Percentiles rank a stretch among this genome's conserved stretches.
These are phyloP conservation scores for Trichoderma pleuroti DNA, from an alignment of 2,329 filamentous ascomycete species.

Conservation along the genomic window DNA sequence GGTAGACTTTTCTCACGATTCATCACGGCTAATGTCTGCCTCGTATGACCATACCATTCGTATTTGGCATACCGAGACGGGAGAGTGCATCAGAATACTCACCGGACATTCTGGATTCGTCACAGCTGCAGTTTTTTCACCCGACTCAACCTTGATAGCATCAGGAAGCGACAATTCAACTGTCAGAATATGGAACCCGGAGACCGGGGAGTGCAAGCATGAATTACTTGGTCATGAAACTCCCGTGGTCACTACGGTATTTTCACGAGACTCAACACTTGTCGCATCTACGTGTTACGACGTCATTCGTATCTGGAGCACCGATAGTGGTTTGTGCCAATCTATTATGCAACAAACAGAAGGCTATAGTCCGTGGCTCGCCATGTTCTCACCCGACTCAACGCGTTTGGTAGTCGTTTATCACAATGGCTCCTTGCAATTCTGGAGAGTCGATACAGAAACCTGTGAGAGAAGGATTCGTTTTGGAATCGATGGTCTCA, in stretches of 20 bases:
- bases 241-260: neutral
- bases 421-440: neutral
- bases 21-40: neutral
- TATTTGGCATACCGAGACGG: neutral
- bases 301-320: neutral
- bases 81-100: neutral
- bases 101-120: neutral
- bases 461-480: neutral
- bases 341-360: no score
- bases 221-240: neutral
- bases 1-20: neutral
- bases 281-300: neutral
- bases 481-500: neutral
- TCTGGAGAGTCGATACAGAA: neutral
- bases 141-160: neutral
- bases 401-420: neutral
- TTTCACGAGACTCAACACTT: neutral
- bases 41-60: neutral
- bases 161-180: neutral
- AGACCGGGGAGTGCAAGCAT: neutral
- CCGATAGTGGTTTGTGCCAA: neutral
- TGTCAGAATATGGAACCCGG: neutral
- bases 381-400: neutral
- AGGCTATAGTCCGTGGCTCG: no score
- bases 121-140: neutral